Evolutionary conservation across 2,329 filamentous ascomycete species (phyloP).

Genomic region (Penicillium freii): DNA sequence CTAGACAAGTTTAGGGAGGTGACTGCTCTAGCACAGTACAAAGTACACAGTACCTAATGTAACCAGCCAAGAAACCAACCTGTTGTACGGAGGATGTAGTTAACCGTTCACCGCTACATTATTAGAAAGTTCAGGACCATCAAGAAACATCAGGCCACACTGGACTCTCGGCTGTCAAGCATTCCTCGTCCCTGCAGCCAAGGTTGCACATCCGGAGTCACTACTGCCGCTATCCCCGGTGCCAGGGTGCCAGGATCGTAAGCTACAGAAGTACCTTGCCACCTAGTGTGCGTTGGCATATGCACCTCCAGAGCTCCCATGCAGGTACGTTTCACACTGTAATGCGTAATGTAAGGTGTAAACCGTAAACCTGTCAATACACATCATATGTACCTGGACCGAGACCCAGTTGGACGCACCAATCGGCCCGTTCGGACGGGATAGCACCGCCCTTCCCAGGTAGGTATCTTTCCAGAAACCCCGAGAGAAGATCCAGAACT

Average conservation of each 20-base stretch:
- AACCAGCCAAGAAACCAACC: background rate
- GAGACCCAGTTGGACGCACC: background rate
- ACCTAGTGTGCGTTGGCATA: conserved; percentile 1
- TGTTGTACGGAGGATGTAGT: background rate
- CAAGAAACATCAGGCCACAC: background rate
- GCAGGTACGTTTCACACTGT: conserved; percentile 2
- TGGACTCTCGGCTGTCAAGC: background rate
- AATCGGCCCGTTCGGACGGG: background rate
- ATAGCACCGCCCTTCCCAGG: background rate
- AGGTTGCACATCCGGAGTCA: background rate
- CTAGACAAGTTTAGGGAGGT: background rate
- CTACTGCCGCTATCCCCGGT: background rate
- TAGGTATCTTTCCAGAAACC: conserved; percentile 1
- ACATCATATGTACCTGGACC: background rate
- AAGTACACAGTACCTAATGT: background rate
- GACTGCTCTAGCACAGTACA: background rate
- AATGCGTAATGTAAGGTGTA: conserved; percentile 2
- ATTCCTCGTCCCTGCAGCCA: background rate
- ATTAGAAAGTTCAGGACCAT: background rate
- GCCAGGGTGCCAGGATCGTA: background rate
- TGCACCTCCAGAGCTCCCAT: background rate
- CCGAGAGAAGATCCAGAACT: background rate
- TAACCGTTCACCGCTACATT: background rate
- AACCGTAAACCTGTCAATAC: background rate
- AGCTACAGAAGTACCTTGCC: conserved; percentile 1